phyloP scores from a whole-genome alignment of 1,284 basidiomycete species.

The Neonothopanus nambi region DNA sequence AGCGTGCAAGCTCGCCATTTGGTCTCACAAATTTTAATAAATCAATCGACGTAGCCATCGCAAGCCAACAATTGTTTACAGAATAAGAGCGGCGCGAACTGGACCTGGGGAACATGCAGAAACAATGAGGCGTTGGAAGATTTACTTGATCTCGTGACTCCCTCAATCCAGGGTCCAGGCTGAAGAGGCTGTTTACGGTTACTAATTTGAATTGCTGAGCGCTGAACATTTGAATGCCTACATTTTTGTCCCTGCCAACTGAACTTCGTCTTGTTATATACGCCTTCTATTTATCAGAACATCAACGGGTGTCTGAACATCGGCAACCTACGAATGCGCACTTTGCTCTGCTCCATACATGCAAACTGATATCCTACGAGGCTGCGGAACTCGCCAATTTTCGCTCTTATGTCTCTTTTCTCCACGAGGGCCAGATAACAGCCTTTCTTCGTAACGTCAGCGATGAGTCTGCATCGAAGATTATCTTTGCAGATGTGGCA shows the following conservation, averaged over 20 bases:
- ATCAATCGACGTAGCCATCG: no score
- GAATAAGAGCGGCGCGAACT: background rate
- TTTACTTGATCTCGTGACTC: no score
- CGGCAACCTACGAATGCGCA: slow-evolving; percentile 39
- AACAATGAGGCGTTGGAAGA: background rate
- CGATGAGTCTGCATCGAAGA: slow-evolving; percentile 21
- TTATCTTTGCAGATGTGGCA: slow-evolving; percentile 39
- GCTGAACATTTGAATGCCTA: background rate
- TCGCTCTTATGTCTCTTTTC: slow-evolving; percentile 37
- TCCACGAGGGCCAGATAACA: slow-evolving; percentile 38
- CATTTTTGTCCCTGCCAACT: slow-evolving; percentile 33
- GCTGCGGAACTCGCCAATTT: slow-evolving; percentile 25
- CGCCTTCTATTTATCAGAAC: slow-evolving; percentile 28
- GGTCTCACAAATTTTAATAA: no score
- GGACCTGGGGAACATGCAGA: background rate
- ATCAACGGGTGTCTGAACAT: slow-evolving; percentile 22
- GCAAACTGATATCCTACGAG: slow-evolving; percentile 33
- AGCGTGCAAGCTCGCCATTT: no score
- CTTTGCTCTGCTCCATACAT: slow-evolving; percentile 32
- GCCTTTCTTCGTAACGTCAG: slow-evolving; percentile 20
- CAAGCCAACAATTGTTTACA: background rate
- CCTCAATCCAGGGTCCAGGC: no score
- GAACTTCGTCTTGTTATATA: slow-evolving; percentile 40
- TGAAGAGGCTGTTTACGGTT: no score
- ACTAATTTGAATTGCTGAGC: no score